phyloP scores from a whole-genome alignment of 495 filamentous ascomycete genomes.

The Aspergillus panamensis region DNA sequence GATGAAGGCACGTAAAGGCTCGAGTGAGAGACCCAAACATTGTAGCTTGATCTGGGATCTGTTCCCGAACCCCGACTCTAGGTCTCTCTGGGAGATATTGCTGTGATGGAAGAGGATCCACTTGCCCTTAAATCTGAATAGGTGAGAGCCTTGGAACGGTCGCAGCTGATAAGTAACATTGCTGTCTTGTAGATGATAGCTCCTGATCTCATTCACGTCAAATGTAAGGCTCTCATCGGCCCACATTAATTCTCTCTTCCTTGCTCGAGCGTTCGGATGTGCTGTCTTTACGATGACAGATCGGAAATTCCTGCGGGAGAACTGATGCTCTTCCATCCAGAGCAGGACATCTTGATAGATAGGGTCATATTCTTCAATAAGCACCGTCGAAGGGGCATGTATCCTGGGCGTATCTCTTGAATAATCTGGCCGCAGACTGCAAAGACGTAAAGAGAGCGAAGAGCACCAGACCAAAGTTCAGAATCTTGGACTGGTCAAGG shows the following conservation, averaged over 20 bases:
- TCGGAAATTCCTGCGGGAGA: neutral
- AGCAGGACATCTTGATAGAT: conserved; percentile 1
- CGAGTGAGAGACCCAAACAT: neutral
- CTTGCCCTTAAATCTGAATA: neutral
- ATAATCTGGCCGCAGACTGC: neutral
- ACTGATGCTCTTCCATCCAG: conserved; percentile 3
- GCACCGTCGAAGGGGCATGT: neutral
- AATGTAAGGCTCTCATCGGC: neutral
- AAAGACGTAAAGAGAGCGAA: neutral
- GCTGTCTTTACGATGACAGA: neutral
- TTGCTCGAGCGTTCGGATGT: neutral
- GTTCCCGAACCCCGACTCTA: neutral
- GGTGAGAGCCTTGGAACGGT: neutral
- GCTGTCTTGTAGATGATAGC: neutral
- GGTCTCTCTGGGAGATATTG: neutral
- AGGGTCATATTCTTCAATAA: neutral
- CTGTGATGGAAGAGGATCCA: conserved; percentile 1
- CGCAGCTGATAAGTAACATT: neutral
- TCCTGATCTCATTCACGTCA: neutral
- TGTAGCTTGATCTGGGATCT: neutral
- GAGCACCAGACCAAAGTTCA: neutral
- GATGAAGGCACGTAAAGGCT: neutral
- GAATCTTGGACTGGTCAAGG: neutral
- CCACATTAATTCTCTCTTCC: neutral
- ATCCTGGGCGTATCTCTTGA: neutral